phyloP scores from a whole-genome alignment of 306 rosid species.

The Rubus parviflorus region DNA sequence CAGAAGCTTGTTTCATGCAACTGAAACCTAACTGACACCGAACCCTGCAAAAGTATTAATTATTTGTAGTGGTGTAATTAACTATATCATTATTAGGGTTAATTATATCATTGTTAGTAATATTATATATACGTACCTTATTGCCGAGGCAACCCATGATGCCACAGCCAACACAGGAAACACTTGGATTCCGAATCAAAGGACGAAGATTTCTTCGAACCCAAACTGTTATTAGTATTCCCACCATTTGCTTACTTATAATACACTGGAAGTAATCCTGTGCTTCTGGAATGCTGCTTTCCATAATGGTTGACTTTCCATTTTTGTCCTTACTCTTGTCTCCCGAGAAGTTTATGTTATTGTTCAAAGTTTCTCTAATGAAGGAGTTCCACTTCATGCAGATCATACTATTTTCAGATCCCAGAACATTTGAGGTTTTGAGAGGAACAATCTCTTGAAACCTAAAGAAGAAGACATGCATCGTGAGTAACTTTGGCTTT shows the following conservation, averaged over 20 bases:
- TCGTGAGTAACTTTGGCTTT: not conserved
- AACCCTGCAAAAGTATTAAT: constrained; percentile 55
- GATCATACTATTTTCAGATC: constrained; percentile 57
- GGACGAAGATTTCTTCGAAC: constrained; percentile 59
- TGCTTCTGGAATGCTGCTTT: not conserved
- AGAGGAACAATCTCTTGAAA: constrained; percentile 93
- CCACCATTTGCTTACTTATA: constrained; percentile 92
- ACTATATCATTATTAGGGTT: not conserved
- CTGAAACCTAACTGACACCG: constrained; percentile 78
- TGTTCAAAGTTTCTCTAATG: constrained; percentile 67
- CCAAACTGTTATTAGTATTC: constrained; percentile 83
- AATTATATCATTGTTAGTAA: not conserved
- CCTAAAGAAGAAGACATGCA: constrained; percentile 34
- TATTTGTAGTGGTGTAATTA: not conserved
- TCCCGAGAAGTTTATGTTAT: constrained; percentile 17
- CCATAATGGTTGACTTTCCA: constrained; percentile 4
- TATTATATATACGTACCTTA: constrained; percentile 46
- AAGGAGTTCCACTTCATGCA: constrained; percentile 64
- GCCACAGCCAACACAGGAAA: constrained; percentile 87
- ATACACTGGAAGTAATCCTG: constrained; percentile 57
- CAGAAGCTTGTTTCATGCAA: constrained; percentile 80
- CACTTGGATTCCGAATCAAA: constrained; percentile 61
- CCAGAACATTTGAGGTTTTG: constrained; percentile 75
- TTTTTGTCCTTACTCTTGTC: not conserved
- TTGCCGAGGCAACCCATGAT: constrained; percentile 86